Conservation (phyloP, 768 basidiomycete species). For the Dioszegia aurantiaca region DNA sequence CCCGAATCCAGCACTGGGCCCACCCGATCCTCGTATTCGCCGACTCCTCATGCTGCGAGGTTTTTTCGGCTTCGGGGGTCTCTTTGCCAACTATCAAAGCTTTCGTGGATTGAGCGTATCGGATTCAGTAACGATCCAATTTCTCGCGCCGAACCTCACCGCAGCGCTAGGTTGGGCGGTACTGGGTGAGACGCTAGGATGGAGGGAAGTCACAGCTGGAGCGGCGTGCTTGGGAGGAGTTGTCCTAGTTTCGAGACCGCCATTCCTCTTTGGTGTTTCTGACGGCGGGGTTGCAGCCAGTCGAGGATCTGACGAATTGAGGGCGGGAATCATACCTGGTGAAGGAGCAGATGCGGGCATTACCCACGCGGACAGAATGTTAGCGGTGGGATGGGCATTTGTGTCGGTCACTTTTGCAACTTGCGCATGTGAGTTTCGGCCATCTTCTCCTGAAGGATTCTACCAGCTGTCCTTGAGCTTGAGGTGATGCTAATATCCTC, state of each 20-base stretch:
- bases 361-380: conserved; percentile 55
- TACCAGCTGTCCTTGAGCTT: no score
- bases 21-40: conserved; percentile 61
- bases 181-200: conserved; percentile 62
- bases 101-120: conserved; percentile 57
- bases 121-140: conserved; percentile 73
- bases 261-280: conserved; percentile 64
- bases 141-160: conserved; percentile 67
- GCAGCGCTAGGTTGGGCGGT: conserved; percentile 64
- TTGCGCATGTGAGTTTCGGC: conserved; percentile 57
- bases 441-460: no score
- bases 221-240: conserved; percentile 72
- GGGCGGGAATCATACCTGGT: neutral
- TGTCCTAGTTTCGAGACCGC: conserved; percentile 74
- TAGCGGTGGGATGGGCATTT: conserved; percentile 67
- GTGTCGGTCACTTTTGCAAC: conserved; percentile 66
- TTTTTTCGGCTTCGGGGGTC: conserved; percentile 66
- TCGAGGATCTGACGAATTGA: neutral
- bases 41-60: conserved; percentile 62
- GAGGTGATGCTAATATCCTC: neutral
- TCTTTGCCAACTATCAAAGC: conserved; percentile 58
- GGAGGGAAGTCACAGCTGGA: conserved; percentile 62
- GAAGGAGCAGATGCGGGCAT: conserved; percentile 14
- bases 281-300: conserved; percentile 13
- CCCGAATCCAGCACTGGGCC: conserved; percentile 66